Evolutionary conservation across 2,329 filamentous ascomycete species (phyloP), one percentile per base, ranked within the genome.

Genomic region (Cryphonectria parasitica): DNA sequence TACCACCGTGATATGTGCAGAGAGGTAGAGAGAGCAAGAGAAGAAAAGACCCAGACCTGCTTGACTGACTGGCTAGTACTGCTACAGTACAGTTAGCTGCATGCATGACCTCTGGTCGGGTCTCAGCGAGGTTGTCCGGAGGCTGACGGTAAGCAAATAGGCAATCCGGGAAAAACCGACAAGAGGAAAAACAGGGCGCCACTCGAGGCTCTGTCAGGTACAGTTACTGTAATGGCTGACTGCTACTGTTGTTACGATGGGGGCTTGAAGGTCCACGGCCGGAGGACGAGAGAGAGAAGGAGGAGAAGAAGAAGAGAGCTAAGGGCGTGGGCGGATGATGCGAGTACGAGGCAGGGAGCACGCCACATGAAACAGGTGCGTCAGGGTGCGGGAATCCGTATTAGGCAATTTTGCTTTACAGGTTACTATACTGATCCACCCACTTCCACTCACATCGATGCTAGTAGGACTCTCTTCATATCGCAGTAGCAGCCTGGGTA

Each of bases 271-370:
- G n/a, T n/a, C n/a, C n/a, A n/a, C n/a, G n/a, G n/a, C n/a, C n/a
- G n/a, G n/a, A n/a, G n/a, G n/a, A n/a, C n/a, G n/a, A n/a, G n/a
- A n/a, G n/a, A n/a, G n/a, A n/a, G n/a, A n/a, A n/a, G n/a, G n/a
- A n/a, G n/a, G n/a, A n/a, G n/a, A n/a, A n/a, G 22, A 7, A n/a
- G 45, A 52, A 19, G 17, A 4, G 56, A 66, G 63, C 64, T 49
- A n/a, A 39, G 64, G 70, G 70, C 67, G 67, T 60, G 54, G 58
- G 36, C 45, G 41, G 64, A 39, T 34, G 41, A 61, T 25, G 63
- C 60, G 68, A 66, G 69, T n/a, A 28, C 52, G 41, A 63, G 17
- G 31, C 64, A 67, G 43, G 39, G 45, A 69, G 49, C 64, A 69
- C 60, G 70, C 64, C 64, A 64, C 67, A 52, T 49, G 13, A 25